These are phyloP conservation scores for Ammopiptanthus mongolicus DNA, from an alignment of 306 rosid genomes.

Conservation along the genomic window DNA sequence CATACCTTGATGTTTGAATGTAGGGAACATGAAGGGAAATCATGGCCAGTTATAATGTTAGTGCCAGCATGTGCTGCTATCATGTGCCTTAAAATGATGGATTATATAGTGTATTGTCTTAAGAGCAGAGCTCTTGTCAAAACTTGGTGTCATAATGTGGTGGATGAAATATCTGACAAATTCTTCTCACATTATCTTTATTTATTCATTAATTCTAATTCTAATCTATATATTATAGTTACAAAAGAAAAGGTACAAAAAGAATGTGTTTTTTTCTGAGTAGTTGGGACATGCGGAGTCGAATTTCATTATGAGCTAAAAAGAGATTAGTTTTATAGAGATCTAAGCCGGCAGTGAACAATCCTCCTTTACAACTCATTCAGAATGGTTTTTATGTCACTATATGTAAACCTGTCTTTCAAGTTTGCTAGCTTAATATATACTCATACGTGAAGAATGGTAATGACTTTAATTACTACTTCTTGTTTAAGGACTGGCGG, in stretches of 20 bases:
- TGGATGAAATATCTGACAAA: constrained; percentile 30
- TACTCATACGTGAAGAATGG: neutral
- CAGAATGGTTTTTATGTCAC: constrained; percentile 23
- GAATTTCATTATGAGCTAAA: constrained; percentile 19
- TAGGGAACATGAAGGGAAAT: constrained; percentile 48
- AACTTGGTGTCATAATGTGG: constrained; percentile 28
- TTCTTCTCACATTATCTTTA: constrained; percentile 33
- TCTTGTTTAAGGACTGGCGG: neutral
- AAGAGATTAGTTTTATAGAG: constrained; percentile 13
- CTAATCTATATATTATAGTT: neutral
- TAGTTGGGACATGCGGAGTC: constrained; percentile 10
- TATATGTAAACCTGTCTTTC: neutral
- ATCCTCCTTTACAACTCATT: constrained; percentile 30
- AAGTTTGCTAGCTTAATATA: neutral
- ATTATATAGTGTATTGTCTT: neutral
- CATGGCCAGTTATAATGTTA: constrained; percentile 67
- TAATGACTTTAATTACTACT: neutral
- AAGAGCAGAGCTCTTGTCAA: constrained; percentile 9
- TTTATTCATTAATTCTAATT: constrained; percentile 15
- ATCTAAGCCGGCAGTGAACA: constrained; percentile 22
- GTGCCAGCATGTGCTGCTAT: constrained; percentile 62
- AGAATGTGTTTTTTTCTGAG: constrained; percentile 24
- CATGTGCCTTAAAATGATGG: constrained; percentile 40
- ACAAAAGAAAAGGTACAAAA: constrained; percentile 30
- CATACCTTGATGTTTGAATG: constrained; percentile 32